Percentiles rank a stretch among this genome's conserved stretches.
Evolutionary conservation across 176 grass and related monocot species (phyloP).

Genomic region (Ensete glaucum): DNA sequence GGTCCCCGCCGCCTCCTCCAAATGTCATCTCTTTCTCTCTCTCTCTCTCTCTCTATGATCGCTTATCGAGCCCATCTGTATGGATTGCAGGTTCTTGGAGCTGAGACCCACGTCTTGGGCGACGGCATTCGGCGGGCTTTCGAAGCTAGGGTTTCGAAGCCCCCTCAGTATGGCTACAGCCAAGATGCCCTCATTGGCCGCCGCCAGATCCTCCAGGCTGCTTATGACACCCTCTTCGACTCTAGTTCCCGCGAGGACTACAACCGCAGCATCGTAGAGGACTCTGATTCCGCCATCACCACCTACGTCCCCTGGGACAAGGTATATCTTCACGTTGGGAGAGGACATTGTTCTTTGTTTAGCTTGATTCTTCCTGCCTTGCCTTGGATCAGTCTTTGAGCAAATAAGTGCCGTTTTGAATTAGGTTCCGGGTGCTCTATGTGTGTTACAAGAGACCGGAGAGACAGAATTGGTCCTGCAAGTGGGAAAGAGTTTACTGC

Average conservation of each 20-base stretch:
- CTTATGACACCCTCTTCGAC: slow-evolving; percentile 54
- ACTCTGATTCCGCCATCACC: slow-evolving; percentile 32
- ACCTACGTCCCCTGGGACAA: slow-evolving; percentile 72
- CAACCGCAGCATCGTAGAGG: slow-evolving; percentile 39
- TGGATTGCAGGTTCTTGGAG: slow-evolving; percentile 56
- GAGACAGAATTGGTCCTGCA: slow-evolving; percentile 52
- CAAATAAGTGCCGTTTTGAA: background rate
- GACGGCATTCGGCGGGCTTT: slow-evolving; percentile 73
- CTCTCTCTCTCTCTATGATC: background rate
- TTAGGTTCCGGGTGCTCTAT: slow-evolving; percentile 74
- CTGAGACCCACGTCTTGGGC: slow-evolving; percentile 61
- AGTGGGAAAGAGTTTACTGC: slow-evolving; percentile 45
- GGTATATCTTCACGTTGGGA: slow-evolving; percentile 23
- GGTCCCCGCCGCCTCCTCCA: slow-evolving; percentile 24
- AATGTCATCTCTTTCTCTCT: background rate
- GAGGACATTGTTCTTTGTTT: background rate
- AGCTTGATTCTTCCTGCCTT: background rate
- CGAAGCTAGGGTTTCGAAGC: slow-evolving; percentile 58
- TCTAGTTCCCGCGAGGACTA: slow-evolving; percentile 54
- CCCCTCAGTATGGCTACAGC: slow-evolving; percentile 61
- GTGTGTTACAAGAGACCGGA: slow-evolving; percentile 72
- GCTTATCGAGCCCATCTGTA: background rate
- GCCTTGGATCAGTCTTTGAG: background rate
- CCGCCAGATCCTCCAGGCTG: slow-evolving; percentile 57
- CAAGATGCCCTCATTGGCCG: slow-evolving; percentile 59